phyloP scores from a whole-genome alignment of 352 stramenopile species.

The Globisporangium ultimum region DNA sequence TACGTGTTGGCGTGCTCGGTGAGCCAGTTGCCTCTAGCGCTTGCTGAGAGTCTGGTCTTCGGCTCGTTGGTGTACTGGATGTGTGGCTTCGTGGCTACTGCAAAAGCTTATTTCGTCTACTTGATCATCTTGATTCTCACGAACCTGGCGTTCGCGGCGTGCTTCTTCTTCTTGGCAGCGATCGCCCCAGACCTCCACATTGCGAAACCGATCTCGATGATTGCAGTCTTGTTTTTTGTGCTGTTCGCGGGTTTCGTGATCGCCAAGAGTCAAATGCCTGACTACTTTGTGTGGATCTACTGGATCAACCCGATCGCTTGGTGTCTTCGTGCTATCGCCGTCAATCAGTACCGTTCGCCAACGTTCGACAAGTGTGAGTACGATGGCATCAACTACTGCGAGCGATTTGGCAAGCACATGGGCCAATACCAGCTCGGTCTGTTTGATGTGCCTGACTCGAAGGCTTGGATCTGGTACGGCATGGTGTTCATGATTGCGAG shows the following conservation, averaged over 20 bases:
- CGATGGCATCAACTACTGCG: slow-evolving; percentile 13
- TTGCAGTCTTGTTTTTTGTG: slow-evolving; percentile 12
- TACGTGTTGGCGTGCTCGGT: slow-evolving; percentile 14
- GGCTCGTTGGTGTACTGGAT: slow-evolving; percentile 19
- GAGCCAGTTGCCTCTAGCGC: slow-evolving; percentile 4
- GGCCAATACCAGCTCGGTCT: slow-evolving; percentile 35
- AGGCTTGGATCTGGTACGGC: slow-evolving; percentile 29
- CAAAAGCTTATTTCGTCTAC: slow-evolving; percentile 6
- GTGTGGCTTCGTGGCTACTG: slow-evolving; percentile 7
- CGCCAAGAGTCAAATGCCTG: slow-evolving; percentile 1
- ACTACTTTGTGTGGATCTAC: slow-evolving; percentile 23
- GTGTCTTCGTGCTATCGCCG: slow-evolving; percentile 10
- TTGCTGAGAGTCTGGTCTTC: slow-evolving; percentile 12
- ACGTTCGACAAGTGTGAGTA: slow-evolving; percentile 13
- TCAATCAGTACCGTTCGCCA: slow-evolving; percentile 16
- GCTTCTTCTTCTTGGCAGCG: slow-evolving; percentile 20
- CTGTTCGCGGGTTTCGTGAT: slow-evolving; percentile 26
- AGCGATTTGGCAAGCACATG: slow-evolving; percentile 18
- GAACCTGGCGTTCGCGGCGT: slow-evolving; percentile 20
- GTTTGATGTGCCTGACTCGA: slow-evolving; percentile 25
- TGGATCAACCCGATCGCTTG: too few species aligned
- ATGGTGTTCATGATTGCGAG: slow-evolving; percentile 31
- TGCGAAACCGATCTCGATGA: slow-evolving; percentile 14
- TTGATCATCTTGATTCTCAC: slow-evolving; percentile 14
- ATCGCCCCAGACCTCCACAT: slow-evolving; percentile 7